Percentiles rank a stretch among this genome's conserved stretches.
These are phyloP conservation scores for Colletotrichum magnum DNA, from an alignment of 2,329 filamentous ascomycete species.

Conservation along the genomic window DNA sequence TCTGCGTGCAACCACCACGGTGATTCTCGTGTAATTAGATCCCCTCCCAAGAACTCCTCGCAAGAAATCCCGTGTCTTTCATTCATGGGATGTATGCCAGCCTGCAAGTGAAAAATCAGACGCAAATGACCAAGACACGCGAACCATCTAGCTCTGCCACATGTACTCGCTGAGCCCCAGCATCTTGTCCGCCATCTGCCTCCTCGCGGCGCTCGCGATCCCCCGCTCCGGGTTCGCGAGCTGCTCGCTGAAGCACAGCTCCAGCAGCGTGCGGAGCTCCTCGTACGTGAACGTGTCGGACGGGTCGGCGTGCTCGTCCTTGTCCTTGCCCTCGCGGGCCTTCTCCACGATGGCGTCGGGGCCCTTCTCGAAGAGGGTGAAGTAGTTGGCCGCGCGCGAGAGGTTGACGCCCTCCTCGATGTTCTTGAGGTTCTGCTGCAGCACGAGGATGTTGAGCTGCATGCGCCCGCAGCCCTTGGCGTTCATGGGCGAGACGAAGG, in stretches of 20 bases:
- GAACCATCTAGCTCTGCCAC: constrained; percentile 69
- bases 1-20: no score
- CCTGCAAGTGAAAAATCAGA: background rate
- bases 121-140: no score
- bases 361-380: constrained; percentile 76
- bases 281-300: constrained; percentile 70
- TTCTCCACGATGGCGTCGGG: constrained; percentile 75
- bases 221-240: constrained; percentile 77
- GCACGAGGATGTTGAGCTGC: constrained; percentile 92
- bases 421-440: constrained; percentile 97
- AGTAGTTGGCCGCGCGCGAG: constrained; percentile 76
- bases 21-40: background rate
- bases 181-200: constrained; percentile 79
- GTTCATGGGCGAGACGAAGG: constrained; percentile 86
- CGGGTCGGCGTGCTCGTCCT: constrained; percentile 55
- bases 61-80: background rate
- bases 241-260: constrained; percentile 78
- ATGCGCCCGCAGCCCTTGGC: constrained; percentile 85
- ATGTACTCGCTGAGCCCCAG: constrained; percentile 79
- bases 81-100: background rate
- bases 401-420: constrained; percentile 81
- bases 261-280: constrained; percentile 75
- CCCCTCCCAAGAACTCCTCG: constrained; percentile 31
- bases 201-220: constrained; percentile 75
- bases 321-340: constrained; percentile 73